Conservation (phyloP, 2,329 filamentous ascomycete genomes). For the Fragosphaeria purpurea region DNA sequence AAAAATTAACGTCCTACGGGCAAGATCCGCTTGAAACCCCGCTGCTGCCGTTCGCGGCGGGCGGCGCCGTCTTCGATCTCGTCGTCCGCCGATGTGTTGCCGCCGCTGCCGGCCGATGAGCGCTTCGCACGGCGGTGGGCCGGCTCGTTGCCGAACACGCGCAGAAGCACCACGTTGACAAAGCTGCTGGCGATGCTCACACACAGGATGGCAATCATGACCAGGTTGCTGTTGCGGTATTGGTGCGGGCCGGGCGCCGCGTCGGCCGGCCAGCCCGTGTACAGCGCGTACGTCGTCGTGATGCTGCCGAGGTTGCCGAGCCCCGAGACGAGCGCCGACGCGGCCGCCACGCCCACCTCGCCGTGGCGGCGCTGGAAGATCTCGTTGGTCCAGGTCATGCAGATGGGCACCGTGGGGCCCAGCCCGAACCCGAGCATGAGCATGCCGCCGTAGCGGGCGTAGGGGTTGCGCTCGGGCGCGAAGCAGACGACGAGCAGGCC, state of each 20-base stretch:
- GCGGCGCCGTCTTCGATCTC: constrained; percentile 52
- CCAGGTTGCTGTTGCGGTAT: constrained; percentile 74
- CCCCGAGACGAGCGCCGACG: constrained; percentile 75
- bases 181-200: constrained; percentile 65
- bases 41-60: constrained; percentile 44
- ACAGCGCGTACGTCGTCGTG: constrained; percentile 79
- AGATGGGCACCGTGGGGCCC: constrained; percentile 82
- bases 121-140: constrained; percentile 27
- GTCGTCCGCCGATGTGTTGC: constrained; percentile 32
- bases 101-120: constrained; percentile 32
- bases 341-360: constrained; percentile 81
- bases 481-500: constrained; percentile 74
- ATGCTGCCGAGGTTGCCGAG: constrained; percentile 81
- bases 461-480: constrained; percentile 52
- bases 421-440: constrained; percentile 84
- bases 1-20: constrained; percentile 17
- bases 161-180: constrained; percentile 58
- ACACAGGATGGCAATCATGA: constrained; percentile 78
- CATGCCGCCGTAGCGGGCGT: constrained; percentile 82
- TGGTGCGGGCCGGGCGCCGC: constrained; percentile 55
- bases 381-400: constrained; percentile 88
- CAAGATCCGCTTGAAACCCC: constrained; percentile 41
- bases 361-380: constrained; percentile 84
- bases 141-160: constrained; percentile 38
- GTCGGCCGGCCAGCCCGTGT: constrained; percentile 77